Evolutionary conservation across 306 rosid genomes (phyloP).

Genomic region (Corylus heterophylla): DNA sequence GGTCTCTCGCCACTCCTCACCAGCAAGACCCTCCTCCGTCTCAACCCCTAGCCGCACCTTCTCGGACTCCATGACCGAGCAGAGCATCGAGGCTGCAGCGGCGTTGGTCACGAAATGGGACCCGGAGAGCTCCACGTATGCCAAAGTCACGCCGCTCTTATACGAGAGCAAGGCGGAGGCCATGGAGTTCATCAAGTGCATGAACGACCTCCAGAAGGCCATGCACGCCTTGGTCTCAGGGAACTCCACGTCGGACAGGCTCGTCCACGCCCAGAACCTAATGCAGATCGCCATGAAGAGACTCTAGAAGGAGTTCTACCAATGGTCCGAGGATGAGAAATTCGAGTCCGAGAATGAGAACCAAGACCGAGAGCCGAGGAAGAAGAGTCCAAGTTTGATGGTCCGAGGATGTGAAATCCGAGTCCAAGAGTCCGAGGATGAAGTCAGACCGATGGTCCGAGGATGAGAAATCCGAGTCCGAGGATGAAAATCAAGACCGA

Average conservation of each 20-base stretch:
- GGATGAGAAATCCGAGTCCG: too few species aligned
- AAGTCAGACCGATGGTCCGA: too few species aligned
- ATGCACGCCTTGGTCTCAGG: slow-evolving; percentile 54
- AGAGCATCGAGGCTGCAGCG: slow-evolving; percentile 42
- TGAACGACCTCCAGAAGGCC: slow-evolving; percentile 59
- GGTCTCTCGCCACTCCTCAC: slow-evolving; percentile 24
- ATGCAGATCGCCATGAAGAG: slow-evolving; percentile 77
- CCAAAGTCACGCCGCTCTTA: slow-evolving; percentile 69
- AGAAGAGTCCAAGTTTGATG: too few species aligned
- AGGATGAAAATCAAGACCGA: too few species aligned
- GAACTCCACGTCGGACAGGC: slow-evolving; percentile 43
- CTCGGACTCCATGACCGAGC: slow-evolving; percentile 34
- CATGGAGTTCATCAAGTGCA: slow-evolving; percentile 44
- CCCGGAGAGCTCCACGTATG: slow-evolving; percentile 50
- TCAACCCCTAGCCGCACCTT: slow-evolving; percentile 28
- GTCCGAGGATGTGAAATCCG: too few species aligned
- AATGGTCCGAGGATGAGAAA: slow-evolving; percentile 1
- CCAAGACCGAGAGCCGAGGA: too few species aligned
- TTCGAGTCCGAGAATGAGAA: too few species aligned
- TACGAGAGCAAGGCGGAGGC: slow-evolving; percentile 59
- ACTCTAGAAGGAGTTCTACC: slow-evolving; percentile 69
- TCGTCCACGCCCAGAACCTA: slow-evolving; percentile 43
- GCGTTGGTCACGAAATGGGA: slow-evolving; percentile 62
- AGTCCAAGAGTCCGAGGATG: too few species aligned
- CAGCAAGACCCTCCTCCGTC: slow-evolving; percentile 19